These are phyloP conservation scores for Pseudogymnoascus sp. DNA, from an alignment of 2,329 filamentous ascomycete genomes.

Conservation along the genomic window DNA sequence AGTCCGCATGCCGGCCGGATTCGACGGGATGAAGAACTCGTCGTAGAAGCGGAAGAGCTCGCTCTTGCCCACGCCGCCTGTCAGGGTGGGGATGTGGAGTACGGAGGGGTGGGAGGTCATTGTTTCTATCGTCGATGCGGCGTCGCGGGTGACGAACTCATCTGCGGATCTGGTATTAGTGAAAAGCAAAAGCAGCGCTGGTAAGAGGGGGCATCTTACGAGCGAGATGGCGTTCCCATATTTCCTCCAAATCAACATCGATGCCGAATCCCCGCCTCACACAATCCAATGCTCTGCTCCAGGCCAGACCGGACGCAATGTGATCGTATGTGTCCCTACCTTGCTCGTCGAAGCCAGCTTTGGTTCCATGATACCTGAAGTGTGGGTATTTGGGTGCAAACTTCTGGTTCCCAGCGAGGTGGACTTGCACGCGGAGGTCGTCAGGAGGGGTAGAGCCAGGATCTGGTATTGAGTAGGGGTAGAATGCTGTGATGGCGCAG, in stretches of 20 bases:
- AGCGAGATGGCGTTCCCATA: conserved; percentile 57
- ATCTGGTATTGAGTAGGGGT: conserved; percentile 48
- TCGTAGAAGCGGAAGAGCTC: conserved; percentile 55
- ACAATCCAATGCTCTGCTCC: conserved; percentile 52
- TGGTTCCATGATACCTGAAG: conserved; percentile 25
- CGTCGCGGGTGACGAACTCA: conserved; percentile 48
- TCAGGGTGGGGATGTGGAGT: conserved; percentile 57
- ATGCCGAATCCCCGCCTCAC: conserved; percentile 56
- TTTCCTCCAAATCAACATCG: conserved; percentile 52
- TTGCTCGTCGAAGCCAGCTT: conserved; percentile 62
- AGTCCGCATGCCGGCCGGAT: conserved; percentile 49
- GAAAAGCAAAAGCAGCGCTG: not conserved
- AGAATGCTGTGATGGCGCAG: conserved; percentile 53
- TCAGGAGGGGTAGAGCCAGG: conserved; percentile 29
- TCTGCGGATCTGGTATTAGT: conserved; percentile 21
- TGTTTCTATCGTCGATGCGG: conserved; percentile 53
- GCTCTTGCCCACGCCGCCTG: conserved; percentile 52
- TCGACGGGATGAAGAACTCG: conserved; percentile 54
- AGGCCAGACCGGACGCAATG: conserved; percentile 56
- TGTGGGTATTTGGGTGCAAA: conserved; percentile 10
- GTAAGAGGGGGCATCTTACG: conserved; percentile 32
- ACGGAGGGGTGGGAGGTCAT: conserved; percentile 57
- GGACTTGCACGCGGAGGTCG: conserved; percentile 30
- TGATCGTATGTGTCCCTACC: conserved; percentile 60
- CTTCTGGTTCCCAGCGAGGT: conserved; percentile 17